Conservation (phyloP, 1,284 basidiomycete genomes). For the Microbotryum intermedium region DNA sequence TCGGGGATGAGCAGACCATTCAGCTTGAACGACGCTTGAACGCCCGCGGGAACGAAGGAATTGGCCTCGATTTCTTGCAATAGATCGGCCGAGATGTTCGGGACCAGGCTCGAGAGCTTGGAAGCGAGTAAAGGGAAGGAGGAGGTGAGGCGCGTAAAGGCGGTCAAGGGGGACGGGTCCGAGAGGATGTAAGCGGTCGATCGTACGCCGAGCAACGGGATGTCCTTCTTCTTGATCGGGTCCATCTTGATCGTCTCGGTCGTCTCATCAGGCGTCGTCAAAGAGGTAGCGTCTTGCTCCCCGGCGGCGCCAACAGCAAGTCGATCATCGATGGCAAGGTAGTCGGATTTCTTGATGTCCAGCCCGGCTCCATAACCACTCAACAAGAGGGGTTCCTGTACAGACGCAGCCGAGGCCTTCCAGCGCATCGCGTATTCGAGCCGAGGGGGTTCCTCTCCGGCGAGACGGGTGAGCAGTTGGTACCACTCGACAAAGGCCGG, state of each 20-base stretch:
- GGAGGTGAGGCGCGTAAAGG: conserved; percentile 65
- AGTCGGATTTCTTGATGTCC: conserved; percentile 95
- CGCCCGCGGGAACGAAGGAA: background rate
- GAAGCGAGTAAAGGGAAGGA: conserved; percentile 72
- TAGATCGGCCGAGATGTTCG: conserved; percentile 37
- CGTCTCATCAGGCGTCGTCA: background rate
- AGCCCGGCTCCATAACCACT: conserved; percentile 85
- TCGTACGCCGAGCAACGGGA: conserved; percentile 56
- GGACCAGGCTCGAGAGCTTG: conserved; percentile 49
- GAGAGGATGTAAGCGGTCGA: conserved; percentile 62
- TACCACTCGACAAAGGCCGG: background rate
- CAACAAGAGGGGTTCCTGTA: conserved; percentile 44
- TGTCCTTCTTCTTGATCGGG: conserved; percentile 23
- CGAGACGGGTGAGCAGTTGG: background rate
- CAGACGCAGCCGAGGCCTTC: conserved; percentile 25
- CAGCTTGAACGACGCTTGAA: conserved; percentile 56
- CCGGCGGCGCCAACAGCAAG: conserved; percentile 2
- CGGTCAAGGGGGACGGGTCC: conserved; percentile 52
- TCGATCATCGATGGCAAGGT: conserved; percentile 84
- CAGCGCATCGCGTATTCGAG: conserved; percentile 32
- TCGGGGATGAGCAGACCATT: conserved; percentile 61
- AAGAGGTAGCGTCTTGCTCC: background rate
- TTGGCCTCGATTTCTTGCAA: conserved; percentile 46
- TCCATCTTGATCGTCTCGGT: conserved; percentile 16
- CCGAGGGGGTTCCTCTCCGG: conserved; percentile 6